phyloP scores from a whole-genome alignment of 2,329 filamentous ascomycete genomes.

The Botryotinia narcissicola region DNA sequence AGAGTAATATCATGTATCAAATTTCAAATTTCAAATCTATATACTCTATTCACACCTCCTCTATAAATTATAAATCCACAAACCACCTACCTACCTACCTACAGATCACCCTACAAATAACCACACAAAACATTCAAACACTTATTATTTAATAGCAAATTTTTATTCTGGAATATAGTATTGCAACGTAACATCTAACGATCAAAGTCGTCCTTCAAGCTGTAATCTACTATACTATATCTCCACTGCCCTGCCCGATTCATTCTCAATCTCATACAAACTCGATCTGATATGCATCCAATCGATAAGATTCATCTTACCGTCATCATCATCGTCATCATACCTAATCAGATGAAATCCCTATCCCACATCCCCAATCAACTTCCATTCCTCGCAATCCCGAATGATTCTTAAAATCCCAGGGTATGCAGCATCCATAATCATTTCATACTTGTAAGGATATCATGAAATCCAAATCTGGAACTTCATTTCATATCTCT shows the following conservation, averaged over 20 bases:
- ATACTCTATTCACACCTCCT: too few species aligned
- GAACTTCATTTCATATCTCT: constrained; percentile 7
- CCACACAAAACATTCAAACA: neutral
- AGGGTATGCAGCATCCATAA: constrained; percentile 18
- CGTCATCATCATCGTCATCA: constrained; percentile 11
- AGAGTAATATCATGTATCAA: too few species aligned
- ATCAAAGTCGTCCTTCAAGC: neutral
- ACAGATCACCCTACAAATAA: neutral
- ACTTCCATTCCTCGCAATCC: constrained; percentile 12
- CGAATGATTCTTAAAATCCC: constrained; percentile 3
- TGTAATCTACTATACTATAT: constrained; percentile 12
- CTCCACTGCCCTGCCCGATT: neutral
- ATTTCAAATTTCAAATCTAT: too few species aligned
- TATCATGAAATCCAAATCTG: constrained; percentile 17
- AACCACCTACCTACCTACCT: too few species aligned
- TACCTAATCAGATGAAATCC: neutral
- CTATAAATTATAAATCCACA: too few species aligned
- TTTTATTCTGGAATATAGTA: constrained; percentile 6
- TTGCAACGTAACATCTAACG: constrained; percentile 5
- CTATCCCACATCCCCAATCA: neutral
- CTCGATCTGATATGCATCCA: neutral
- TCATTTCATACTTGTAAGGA: constrained; percentile 13
- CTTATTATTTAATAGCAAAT: neutral
- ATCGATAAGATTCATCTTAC: constrained; percentile 12
- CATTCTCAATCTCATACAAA: constrained; percentile 7